Conservation (phyloP, 2,329 filamentous ascomycete genomes). For the Thermomyces lanuginosus region DNA sequence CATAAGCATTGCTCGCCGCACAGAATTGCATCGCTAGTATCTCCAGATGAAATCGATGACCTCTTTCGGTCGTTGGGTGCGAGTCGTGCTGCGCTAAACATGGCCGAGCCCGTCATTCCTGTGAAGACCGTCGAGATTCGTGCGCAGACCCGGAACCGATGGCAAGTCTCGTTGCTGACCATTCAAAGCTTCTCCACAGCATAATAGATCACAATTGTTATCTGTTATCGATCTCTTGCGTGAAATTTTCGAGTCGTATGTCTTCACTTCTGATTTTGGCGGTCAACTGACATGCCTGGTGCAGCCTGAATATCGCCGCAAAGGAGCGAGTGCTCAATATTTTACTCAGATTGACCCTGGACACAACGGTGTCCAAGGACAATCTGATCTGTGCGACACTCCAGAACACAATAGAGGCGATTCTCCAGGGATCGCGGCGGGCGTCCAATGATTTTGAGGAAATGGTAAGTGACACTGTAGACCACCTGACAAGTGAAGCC, state of each 20-base stretch:
- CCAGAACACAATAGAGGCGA: conserved; percentile 17
- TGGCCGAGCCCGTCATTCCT: conserved; percentile 14
- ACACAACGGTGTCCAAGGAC: conserved; percentile 17
- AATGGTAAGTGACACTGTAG: conserved; percentile 9
- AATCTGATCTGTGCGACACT: conserved; percentile 15
- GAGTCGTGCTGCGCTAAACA: conserved; percentile 27
- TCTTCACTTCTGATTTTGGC: conserved; percentile 1
- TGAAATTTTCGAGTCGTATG: conserved; percentile 17
- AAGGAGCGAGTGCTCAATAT: conserved; percentile 17
- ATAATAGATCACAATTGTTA: too few species aligned
- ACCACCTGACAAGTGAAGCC: not conserved
- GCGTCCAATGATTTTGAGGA: conserved; percentile 9
- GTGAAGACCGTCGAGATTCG: conserved; percentile 7
- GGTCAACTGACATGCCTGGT: conserved; percentile 5
- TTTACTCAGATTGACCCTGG: conserved; percentile 22
- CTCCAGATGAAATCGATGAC: conserved; percentile 23
- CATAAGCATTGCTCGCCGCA: conserved; percentile 13
- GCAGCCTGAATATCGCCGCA: conserved; percentile 20
- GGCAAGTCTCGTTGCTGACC: not conserved
- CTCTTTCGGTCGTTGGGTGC: conserved; percentile 47
- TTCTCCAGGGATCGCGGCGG: conserved; percentile 14
- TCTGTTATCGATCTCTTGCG: conserved; percentile 20
- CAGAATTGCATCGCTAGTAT: conserved; percentile 23
- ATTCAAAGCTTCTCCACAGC: too few species aligned
- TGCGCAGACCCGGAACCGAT: not conserved